Percentiles rank a stretch among this genome's conserved stretches.
These are phyloP conservation scores for Penicillium janthinellum DNA, from an alignment of 2,329 filamentous ascomycete species.

Conservation along the genomic window DNA sequence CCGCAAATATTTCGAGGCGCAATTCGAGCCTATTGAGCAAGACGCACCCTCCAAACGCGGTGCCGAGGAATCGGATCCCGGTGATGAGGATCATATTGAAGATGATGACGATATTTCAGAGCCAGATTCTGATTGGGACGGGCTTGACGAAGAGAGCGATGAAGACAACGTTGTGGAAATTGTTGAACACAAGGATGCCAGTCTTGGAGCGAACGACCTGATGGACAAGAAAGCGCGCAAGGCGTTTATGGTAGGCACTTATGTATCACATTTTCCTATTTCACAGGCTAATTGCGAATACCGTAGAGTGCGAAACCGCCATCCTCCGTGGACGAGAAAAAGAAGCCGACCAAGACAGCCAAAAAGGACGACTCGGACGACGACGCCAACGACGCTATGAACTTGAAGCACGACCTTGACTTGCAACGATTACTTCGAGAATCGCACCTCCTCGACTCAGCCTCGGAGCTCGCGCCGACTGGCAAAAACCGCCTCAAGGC, in stretches of 20 bases:
- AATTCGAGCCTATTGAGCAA: constrained; percentile 75
- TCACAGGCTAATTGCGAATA: constrained; percentile 12
- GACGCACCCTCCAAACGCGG: constrained; percentile 33
- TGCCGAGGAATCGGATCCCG: constrained; percentile 15
- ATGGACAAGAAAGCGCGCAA: constrained; percentile 72
- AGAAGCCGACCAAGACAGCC: constrained; percentile 24
- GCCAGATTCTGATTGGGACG: constrained; percentile 62
- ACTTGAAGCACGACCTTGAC: constrained; percentile 88
- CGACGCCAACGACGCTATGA: constrained; percentile 58
- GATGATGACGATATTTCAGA: constrained; percentile 31
- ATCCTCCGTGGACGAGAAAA: constrained; percentile 28
- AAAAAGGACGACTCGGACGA: constrained; percentile 55
- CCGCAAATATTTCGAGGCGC: constrained; percentile 80
- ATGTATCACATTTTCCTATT: no score
- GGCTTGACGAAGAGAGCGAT: constrained; percentile 58
- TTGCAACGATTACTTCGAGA: constrained; percentile 88
- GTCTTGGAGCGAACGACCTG: constrained; percentile 40
- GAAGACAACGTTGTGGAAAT: constrained; percentile 55
- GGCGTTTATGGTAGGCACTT: constrained; percentile 69
- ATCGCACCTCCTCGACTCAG: constrained; percentile 77
- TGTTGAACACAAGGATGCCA: constrained; percentile 61
- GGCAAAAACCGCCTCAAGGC: constrained; percentile 80
- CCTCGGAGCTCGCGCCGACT: constrained; percentile 56
- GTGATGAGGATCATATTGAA: constrained; percentile 30
- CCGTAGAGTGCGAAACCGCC: constrained; percentile 52